These are phyloP conservation scores for Cryomyces antarcticus DNA, from an alignment of 495 filamentous ascomycete species.

Conservation along the genomic window DNA sequence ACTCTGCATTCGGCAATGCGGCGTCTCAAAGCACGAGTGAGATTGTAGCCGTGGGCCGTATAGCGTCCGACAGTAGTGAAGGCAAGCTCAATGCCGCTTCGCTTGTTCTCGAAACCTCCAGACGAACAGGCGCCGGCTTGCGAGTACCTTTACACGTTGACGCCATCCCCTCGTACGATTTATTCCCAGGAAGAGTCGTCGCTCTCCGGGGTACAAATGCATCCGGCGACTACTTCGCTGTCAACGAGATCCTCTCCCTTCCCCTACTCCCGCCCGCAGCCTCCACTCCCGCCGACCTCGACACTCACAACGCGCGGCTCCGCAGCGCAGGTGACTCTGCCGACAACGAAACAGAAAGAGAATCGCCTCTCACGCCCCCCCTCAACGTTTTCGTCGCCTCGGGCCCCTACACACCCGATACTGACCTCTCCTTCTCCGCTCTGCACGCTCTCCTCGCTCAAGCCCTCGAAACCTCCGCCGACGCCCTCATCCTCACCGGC, in stretches of 20 bases:
- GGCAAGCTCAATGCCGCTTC: slow-evolving; percentile 70
- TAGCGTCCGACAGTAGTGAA: slow-evolving; percentile 66
- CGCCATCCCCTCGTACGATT: slow-evolving; percentile 46
- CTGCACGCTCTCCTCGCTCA: slow-evolving; percentile 59
- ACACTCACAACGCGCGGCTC: slow-evolving; percentile 43
- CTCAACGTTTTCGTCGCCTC: slow-evolving; percentile 58
- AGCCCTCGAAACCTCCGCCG: slow-evolving; percentile 52
- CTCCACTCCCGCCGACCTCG: slow-evolving; percentile 36
- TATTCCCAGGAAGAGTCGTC: slow-evolving; percentile 91
- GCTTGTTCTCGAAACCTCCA: slow-evolving; percentile 68
- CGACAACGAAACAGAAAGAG: slow-evolving; percentile 25
- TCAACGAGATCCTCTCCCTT: slow-evolving; percentile 51
- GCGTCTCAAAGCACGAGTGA: slow-evolving; percentile 65
- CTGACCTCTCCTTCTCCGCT: slow-evolving; percentile 75
- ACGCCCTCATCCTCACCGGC: slow-evolving; percentile 62
- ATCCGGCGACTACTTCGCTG: slow-evolving; percentile 63
- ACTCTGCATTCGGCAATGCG: slow-evolving; percentile 72
- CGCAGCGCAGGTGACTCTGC: slow-evolving; percentile 33
- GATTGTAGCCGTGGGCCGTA: slow-evolving; percentile 75
- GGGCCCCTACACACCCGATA: slow-evolving; percentile 80
- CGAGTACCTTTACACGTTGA: slow-evolving; percentile 64
- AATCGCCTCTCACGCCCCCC: slow-evolving; percentile 26
- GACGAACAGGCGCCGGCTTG: slow-evolving; percentile 62
- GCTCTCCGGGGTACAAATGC: slow-evolving; percentile 73
- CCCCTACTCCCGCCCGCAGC: slow-evolving; percentile 52